Evolutionary conservation across 2,329 filamentous ascomycete genomes (phyloP).

Genomic region (Colletotrichum costaricense): DNA sequence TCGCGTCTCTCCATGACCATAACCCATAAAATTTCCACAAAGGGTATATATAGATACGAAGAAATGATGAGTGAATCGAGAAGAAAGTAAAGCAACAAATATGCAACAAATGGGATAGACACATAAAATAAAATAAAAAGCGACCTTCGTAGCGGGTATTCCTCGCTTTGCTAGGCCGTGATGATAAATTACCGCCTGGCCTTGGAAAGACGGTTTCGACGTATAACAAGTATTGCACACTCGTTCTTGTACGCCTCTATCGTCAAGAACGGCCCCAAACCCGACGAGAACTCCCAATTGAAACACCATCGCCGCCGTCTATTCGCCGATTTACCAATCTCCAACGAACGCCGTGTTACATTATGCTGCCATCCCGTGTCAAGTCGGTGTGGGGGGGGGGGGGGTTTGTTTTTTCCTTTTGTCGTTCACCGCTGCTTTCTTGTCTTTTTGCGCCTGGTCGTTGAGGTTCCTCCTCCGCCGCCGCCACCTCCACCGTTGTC

Average conservation of each 20-base stretch:
- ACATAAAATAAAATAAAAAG: not conserved
- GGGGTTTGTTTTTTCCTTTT: too few relatives aligned
- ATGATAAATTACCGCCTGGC: not conserved
- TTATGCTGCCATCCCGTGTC: constrained; percentile 10
- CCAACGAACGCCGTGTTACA: constrained; percentile 24
- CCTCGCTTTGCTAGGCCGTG: not conserved
- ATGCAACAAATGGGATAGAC: constrained; percentile 1
- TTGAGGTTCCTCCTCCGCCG: not conserved
- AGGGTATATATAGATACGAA: constrained; percentile 34
- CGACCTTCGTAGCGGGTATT: not conserved
- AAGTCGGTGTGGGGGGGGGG: not conserved
- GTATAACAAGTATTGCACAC: not conserved
- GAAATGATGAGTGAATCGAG: constrained; percentile 7
- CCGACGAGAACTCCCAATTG: not conserved
- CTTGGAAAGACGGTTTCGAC: not conserved
- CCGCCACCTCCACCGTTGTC: too few relatives aligned
- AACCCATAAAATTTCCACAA: constrained; percentile 21
- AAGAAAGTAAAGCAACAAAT: not conserved
- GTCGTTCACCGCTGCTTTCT: constrained; percentile 24
- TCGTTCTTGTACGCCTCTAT: not conserved
- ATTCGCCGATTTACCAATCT: constrained; percentile 21
- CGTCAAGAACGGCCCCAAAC: not conserved
- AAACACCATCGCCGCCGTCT: constrained; percentile 23
- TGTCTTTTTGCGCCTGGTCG: constrained; percentile 26
- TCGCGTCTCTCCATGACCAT: constrained; percentile 27